A percentile compares a stretch with the other conserved stretches of the same genome.
phyloP scores from a whole-genome alignment of 208 protist genomes.

The Leishmania tropica region DNA sequence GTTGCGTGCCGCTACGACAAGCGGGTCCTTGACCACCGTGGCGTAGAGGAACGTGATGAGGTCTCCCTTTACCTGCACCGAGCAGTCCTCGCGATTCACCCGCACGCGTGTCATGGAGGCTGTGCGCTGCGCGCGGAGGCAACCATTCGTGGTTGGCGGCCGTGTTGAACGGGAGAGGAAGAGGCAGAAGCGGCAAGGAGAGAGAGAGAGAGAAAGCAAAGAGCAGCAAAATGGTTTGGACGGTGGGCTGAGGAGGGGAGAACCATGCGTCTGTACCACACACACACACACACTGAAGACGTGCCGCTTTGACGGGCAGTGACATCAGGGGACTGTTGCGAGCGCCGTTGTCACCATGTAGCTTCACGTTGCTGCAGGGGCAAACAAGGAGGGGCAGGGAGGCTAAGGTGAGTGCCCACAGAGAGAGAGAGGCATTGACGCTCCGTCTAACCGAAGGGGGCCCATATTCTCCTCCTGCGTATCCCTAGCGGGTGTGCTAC shows the following conservation, averaged over 20 bases:
- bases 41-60: conserved; percentile 36
- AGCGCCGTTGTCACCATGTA: background rate
- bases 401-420: background rate
- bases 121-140: background rate
- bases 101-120: conserved; percentile 47
- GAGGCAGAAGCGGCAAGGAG: background rate
- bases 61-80: conserved; percentile 48
- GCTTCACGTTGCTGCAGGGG: background rate
- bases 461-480: background rate
- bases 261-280: background rate
- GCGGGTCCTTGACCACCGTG: background rate
- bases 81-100: conserved; percentile 48
- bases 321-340: background rate
- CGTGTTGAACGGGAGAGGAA: background rate
- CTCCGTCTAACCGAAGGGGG: background rate
- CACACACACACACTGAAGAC: background rate
- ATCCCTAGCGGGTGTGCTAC: background rate
- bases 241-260: background rate
- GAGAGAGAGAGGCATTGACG: background rate
- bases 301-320: background rate
- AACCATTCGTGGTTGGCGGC: background rate
- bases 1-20: conserved; percentile 33
- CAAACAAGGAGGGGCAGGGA: background rate
- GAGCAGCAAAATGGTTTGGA: background rate
- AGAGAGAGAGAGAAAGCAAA: background rate